These are phyloP conservation scores for Pogostemon cablin DNA, from an alignment of 257 asterid species.

Conservation along the genomic window DNA sequence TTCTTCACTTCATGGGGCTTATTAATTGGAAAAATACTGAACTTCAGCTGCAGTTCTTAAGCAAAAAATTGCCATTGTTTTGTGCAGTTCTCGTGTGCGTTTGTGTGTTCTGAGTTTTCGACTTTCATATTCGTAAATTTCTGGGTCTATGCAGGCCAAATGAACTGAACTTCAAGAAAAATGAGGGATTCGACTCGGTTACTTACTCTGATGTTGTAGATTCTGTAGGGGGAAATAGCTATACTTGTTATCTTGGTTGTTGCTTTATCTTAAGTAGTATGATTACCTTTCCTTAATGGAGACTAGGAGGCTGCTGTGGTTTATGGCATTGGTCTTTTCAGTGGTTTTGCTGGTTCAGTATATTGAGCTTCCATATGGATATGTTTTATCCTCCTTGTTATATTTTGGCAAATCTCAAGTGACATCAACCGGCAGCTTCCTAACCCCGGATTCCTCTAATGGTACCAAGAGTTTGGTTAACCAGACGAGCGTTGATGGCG, in stretches of 20 bases:
- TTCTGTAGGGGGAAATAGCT: background rate
- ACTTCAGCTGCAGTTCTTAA: background rate
- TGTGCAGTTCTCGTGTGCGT: background rate
- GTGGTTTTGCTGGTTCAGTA: constrained; percentile 52
- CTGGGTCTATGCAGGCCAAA: constrained; percentile 11
- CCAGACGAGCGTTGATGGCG: constrained; percentile 5
- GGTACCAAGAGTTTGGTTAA: constrained; percentile 10
- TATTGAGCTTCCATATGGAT: constrained; percentile 64
- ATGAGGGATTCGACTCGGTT: background rate
- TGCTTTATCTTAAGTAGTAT: background rate
- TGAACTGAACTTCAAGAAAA: constrained; percentile 24
- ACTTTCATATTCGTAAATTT: background rate
- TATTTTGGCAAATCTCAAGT: constrained; percentile 41
- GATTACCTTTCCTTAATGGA: constrained; percentile 34
- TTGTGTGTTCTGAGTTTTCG: background rate
- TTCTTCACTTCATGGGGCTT: background rate
- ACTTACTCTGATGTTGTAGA: background rate
- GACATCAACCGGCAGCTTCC: constrained; percentile 12
- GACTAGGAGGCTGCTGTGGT: constrained; percentile 50
- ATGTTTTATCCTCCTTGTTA: constrained; percentile 43
- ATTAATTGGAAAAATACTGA: background rate
- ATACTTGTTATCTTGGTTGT: constrained; percentile 5
- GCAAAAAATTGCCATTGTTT: background rate
- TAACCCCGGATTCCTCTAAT: constrained; percentile 5
- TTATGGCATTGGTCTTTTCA: constrained; percentile 51